Evolutionary conservation across 768 basidiomycete genomes (phyloP), one percentile per base, ranked within the genome.

Genomic region (Leccinum arenicola): DNA sequence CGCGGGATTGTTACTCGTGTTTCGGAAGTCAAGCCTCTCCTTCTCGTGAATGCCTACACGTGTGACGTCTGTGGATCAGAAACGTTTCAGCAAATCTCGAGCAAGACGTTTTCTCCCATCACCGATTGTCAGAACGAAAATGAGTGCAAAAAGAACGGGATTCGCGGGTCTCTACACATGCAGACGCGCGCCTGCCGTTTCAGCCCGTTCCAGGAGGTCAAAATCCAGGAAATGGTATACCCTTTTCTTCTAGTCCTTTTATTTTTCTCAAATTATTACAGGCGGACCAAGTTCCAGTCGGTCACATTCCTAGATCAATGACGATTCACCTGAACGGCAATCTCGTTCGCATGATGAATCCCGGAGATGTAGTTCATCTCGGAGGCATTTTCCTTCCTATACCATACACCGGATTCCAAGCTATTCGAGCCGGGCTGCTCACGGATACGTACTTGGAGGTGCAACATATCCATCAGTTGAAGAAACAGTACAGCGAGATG

Each of bases 241-340:
- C 12, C 17, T 12, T 19, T 19, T 52, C 6, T 38, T 52, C 40
- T 35, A 0, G 17, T 47, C 6, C 6, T 50, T 17, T 25, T 15
- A n/a, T 29, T 60, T 19, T 50, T 52, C 60, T 68, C 36, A 68
- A 54, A 47, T 4, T 52, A 43, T 58, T 43, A 0, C 66, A 94
- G 94, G 91, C 96, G 25, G 96, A 98, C 69, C 97, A 99, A 87
- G 97, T 99, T 1, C 97, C 97, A 23, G 96, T 99, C 50, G 97
- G 97, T 4, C 97, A 99, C 72, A 99, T 99, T 58, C 97, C 97
- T 23, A 88, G 97, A 40, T 95, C 95, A 3, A 98, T 98, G 97
- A 95, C 95, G 0, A 74, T 97, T n/a, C 95, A 99, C 70, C 80
- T 98, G 35, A 87, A 93, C 63, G 97, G 97, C 23, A 88, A 82